A percentile compares a stretch with the other conserved stretches of the same genome.
These are phyloP conservation scores for Globisporangium nagaii DNA, from an alignment of 352 stramenopile species.

Conservation along the genomic window DNA sequence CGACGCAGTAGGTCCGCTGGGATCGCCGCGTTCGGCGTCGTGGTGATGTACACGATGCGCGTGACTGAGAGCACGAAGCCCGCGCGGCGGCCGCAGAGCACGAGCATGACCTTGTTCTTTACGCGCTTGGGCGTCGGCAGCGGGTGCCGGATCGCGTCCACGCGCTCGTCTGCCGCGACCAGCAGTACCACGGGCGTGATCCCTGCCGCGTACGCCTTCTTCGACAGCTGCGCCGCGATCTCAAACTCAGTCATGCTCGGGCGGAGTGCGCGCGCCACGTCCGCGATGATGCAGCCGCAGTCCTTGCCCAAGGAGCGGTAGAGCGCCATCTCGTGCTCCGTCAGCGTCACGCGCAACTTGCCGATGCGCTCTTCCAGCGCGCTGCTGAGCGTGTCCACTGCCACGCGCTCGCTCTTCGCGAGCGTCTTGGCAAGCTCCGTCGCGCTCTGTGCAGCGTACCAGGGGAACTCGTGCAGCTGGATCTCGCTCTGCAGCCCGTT, in stretches of 20 bases:
- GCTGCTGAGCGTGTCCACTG: constrained; percentile 23
- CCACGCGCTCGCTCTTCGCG: constrained; percentile 29
- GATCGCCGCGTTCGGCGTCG: constrained; percentile 15
- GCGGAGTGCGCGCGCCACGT: constrained; percentile 34
- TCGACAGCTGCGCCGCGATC: constrained; percentile 35
- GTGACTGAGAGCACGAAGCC: constrained; percentile 60
- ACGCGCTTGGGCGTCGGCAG: constrained; percentile 63
- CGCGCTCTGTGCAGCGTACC: constrained; percentile 34
- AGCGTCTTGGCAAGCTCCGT: constrained; percentile 28
- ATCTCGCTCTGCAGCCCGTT: constrained; percentile 37
- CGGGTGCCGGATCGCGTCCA: constrained; percentile 61
- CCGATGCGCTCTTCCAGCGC: constrained; percentile 25
- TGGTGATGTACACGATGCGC: constrained; percentile 63
- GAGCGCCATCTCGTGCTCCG: constrained; percentile 43
- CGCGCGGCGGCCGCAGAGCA: constrained; percentile 61
- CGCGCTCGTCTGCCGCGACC: constrained; percentile 58
- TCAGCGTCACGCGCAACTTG: constrained; percentile 39
- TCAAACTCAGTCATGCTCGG: constrained; percentile 54
- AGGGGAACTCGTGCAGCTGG: constrained; percentile 47
- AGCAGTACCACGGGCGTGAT: constrained; percentile 62
- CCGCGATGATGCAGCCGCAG: constrained; percentile 57
- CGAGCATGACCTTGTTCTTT: constrained; percentile 72
- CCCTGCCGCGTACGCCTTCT: constrained; percentile 25
- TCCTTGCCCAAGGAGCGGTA: constrained; percentile 51
- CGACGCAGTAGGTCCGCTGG: constrained; percentile 39